phyloP scores from a whole-genome alignment of 1,284 basidiomycete genomes.

The Cryptococcus depauperatus region DNA sequence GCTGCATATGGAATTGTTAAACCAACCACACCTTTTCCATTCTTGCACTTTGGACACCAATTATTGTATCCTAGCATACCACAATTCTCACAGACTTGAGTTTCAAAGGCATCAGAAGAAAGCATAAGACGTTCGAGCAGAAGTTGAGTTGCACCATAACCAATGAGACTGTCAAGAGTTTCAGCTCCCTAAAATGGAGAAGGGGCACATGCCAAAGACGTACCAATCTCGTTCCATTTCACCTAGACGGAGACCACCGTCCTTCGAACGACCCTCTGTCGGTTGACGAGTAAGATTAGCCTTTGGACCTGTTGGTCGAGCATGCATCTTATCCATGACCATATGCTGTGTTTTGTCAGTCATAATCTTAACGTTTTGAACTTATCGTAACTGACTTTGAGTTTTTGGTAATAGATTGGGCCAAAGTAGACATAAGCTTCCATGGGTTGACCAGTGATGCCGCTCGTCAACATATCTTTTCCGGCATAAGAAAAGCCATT shows the following conservation, averaged over 20 bases:
- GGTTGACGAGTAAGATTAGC: conserved; percentile 96
- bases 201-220: conserved; percentile 20
- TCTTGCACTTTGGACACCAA: conserved; percentile 94
- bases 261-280: conserved; percentile 93
- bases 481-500: conserved; percentile 95
- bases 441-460: conserved; percentile 91
- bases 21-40: conserved; percentile 88
- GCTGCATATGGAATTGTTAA: conserved; percentile 98
- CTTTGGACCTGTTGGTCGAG: conserved; percentile 88
- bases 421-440: conserved; percentile 98
- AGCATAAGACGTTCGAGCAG: conserved; percentile 96
- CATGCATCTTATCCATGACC: conserved; percentile 99
- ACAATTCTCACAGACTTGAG: conserved; percentile 90
- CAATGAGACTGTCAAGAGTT: conserved; percentile 56
- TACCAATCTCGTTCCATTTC: conserved; percentile 96
- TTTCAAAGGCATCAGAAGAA: conserved; percentile 93
- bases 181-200: neutral
- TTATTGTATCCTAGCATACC: conserved; percentile 89
- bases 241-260: conserved; percentile 91
- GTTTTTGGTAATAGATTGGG: conserved; percentile 89
- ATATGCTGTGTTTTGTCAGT: conserved; percentile 54
- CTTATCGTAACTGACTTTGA: conserved; percentile 40
- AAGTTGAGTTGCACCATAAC: conserved; percentile 92
- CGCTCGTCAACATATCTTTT: conserved; percentile 96
- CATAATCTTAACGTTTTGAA: neutral